Evolutionary conservation across 2,329 filamentous ascomycete species (phyloP).

Genomic region (Xylaria multiplex): DNA sequence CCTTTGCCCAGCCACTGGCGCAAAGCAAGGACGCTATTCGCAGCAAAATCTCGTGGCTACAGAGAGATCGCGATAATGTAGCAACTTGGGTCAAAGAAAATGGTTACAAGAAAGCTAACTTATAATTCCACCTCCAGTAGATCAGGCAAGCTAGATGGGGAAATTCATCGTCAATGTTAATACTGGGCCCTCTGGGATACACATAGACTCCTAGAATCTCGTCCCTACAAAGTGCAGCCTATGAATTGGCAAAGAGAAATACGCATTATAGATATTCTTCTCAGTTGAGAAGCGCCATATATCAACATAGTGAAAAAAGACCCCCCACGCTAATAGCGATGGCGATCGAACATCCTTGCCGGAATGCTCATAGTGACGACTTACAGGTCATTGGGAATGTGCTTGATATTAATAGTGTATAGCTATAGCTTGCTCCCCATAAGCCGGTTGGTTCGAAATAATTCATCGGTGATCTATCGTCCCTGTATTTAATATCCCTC

Average conservation of each 20-base stretch:
- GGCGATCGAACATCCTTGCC: background rate
- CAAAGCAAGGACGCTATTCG: slow-evolving; percentile 87
- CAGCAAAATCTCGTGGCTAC: slow-evolving; percentile 84
- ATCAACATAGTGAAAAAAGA: background rate
- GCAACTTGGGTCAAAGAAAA: slow-evolving; percentile 69
- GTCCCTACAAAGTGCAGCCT: background rate
- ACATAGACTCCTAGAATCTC: background rate
- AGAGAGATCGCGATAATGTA: slow-evolving; percentile 82
- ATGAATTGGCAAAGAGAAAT: background rate
- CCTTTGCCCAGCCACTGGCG: slow-evolving; percentile 88
- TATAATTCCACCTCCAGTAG: slow-evolving; percentile 31
- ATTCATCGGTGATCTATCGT: too few relatives aligned
- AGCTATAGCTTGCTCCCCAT: background rate
- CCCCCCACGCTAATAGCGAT: background rate
- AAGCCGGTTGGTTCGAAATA: background rate
- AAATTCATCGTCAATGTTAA: background rate
- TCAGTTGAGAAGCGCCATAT: background rate
- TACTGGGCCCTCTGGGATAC: background rate
- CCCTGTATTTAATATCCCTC: too few relatives aligned
- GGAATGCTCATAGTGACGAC: background rate
- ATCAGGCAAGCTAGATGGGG: background rate
- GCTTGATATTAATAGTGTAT: background rate
- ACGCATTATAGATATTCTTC: slow-evolving; percentile 17
- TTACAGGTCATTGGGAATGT: background rate
- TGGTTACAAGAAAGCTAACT: slow-evolving; percentile 58